Evolutionary conservation across 176 grass and related monocot species (phyloP).

Genomic region (Secale cereale): DNA sequence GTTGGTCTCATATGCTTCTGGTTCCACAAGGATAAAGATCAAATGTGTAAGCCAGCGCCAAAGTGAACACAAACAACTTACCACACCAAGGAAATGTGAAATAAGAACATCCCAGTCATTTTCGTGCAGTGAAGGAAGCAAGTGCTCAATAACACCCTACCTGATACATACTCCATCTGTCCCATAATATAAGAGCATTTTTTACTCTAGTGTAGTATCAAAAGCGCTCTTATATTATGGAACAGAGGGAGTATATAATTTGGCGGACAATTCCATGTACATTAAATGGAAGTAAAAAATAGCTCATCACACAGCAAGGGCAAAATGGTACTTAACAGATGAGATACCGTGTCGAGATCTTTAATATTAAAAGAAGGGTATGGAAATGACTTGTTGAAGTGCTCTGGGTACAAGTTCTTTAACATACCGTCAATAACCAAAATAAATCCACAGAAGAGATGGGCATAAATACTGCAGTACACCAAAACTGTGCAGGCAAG

Average conservation of each 20-base stretch:
- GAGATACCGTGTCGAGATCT: conserved; percentile 83
- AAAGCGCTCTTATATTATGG: no score
- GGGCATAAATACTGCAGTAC: no score
- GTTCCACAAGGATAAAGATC: conserved; percentile 17
- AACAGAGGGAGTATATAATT: no score
- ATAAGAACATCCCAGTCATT: conserved; percentile 97
- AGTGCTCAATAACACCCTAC: conserved; percentile 84
- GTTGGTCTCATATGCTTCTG: conserved; percentile 38
- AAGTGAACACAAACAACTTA: conserved; percentile 42
- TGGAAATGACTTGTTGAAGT: conserved; percentile 82
- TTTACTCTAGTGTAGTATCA: no score
- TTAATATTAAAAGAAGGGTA: conserved; percentile 97
- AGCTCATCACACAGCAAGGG: not conserved
- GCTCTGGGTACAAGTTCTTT: conserved; percentile 47
- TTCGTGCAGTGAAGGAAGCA: conserved; percentile 71
- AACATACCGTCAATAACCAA: no score
- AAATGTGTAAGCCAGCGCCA: not conserved
- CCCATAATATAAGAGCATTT: no score
- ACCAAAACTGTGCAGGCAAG: no score
- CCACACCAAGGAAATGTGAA: conserved; percentile 94
- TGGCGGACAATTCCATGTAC: not conserved
- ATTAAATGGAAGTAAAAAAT: not conserved
- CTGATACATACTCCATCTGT: no score
- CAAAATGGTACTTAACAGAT: conserved; percentile 11
- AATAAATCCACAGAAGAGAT: no score